Conservation (phyloP, 768 basidiomycete species). For the Mycena galericulata region DNA sequence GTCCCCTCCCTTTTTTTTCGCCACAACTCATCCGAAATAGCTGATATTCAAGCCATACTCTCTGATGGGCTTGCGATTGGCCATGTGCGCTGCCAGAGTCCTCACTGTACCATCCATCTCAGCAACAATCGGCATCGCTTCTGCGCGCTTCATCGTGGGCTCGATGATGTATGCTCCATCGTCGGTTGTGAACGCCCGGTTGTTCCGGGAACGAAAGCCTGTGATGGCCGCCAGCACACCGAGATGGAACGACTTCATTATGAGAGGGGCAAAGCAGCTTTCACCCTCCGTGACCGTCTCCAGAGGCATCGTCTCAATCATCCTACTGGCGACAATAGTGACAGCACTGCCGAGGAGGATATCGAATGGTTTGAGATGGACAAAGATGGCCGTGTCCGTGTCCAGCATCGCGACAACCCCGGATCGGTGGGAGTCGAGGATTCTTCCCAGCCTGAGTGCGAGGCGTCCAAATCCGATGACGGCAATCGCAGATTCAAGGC, state of each 20-base stretch:
- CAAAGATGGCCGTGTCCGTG: neutral
- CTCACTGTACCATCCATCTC: conserved; percentile 24
- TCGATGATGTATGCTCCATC: neutral
- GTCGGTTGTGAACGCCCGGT: neutral
- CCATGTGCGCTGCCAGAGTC: conserved; percentile 30
- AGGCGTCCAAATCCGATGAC: conserved; percentile 2
- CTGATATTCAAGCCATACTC: conserved; percentile 6
- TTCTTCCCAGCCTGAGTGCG: conserved; percentile 6
- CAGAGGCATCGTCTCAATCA: neutral
- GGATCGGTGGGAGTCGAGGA: conserved; percentile 32
- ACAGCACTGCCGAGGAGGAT: neutral
- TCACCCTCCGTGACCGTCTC: neutral
- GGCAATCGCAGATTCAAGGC: conserved; percentile 30
- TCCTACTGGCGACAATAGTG: neutral
- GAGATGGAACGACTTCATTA: neutral
- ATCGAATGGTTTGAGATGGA: neutral
- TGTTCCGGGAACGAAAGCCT: neutral
- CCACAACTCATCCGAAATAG: neutral
- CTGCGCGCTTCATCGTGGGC: neutral
- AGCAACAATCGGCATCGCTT: neutral
- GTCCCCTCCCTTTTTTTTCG: too few relatives aligned
- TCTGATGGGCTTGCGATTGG: conserved; percentile 36
- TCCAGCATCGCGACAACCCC: neutral
- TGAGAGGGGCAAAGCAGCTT: neutral
- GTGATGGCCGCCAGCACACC: neutral